A percentile compares a stretch with the other conserved stretches of the same genome.
These are phyloP conservation scores for Metschnikowia corniflorae DNA, from an alignment of 805 yeast genomes.

Conservation along the genomic window DNA sequence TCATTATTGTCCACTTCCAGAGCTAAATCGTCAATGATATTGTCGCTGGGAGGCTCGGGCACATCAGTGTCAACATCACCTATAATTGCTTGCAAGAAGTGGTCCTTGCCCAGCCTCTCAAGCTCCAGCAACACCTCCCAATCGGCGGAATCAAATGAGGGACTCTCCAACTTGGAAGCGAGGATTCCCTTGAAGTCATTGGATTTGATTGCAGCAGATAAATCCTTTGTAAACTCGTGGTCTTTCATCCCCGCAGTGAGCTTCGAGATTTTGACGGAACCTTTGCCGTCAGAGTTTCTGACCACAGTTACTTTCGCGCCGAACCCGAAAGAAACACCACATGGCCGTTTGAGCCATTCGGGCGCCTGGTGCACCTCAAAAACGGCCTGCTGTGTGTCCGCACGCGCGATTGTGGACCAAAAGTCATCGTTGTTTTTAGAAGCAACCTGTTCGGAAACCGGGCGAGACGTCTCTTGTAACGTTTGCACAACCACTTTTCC, in stretches of 20 bases:
- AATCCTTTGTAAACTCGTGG: slow-evolving; percentile 22
- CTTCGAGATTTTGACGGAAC: slow-evolving; percentile 43
- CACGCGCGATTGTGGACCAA: slow-evolving; percentile 73
- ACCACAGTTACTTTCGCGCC: slow-evolving; percentile 83
- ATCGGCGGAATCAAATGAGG: slow-evolving; percentile 48
- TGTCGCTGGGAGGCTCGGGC: slow-evolving; percentile 1
- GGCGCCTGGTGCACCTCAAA: slow-evolving; percentile 81
- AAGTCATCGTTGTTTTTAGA: slow-evolving; percentile 67
- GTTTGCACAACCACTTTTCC: slow-evolving; percentile 79
- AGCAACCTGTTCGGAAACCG: slow-evolving; percentile 42
- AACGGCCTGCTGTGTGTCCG: slow-evolving; percentile 70
- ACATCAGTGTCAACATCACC: slow-evolving; percentile 18
- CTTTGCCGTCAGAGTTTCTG: slow-evolving; percentile 36
- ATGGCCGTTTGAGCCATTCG: slow-evolving; percentile 74
- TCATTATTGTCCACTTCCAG: slow-evolving; percentile 13
- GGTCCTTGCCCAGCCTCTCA: slow-evolving; percentile 46
- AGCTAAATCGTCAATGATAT: not conserved
- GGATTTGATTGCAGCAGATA: slow-evolving; percentile 55
- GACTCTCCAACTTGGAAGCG: slow-evolving; percentile 44
- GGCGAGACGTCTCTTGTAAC: slow-evolving; percentile 78
- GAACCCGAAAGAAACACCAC: slow-evolving; percentile 81
- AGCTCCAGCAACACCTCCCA: slow-evolving; percentile 62
- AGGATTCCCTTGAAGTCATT: slow-evolving; percentile 54
- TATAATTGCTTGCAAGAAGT: slow-evolving; percentile 38
- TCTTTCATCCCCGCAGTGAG: slow-evolving; percentile 36